A percentile compares a stretch with the other conserved stretches of the same genome.
These are phyloP conservation scores for Malus orientalis DNA, from an alignment of 306 rosid species.

Conservation along the genomic window DNA sequence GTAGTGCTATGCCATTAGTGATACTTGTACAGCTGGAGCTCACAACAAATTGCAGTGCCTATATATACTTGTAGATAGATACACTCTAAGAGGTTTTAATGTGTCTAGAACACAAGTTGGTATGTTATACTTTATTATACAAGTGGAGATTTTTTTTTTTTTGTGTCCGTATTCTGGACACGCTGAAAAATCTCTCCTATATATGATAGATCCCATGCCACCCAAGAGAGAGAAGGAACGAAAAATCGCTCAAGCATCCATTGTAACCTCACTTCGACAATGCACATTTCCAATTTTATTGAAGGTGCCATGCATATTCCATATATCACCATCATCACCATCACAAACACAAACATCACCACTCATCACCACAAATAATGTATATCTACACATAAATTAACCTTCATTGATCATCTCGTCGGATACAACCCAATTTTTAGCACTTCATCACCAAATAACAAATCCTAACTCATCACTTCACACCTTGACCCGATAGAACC, in stretches of 20 bases:
- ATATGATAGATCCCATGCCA: neutral
- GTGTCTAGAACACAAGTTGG: fast-evolving
- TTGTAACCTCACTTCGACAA: neutral
- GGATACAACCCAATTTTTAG: neutral
- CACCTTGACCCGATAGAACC: neutral
- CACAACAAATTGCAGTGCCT: conserved; percentile 22
- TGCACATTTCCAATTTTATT: neutral
- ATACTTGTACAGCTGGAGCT: conserved; percentile 17
- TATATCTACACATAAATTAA: no score
- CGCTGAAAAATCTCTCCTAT: no score
- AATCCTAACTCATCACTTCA: neutral
- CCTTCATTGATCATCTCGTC: no score
- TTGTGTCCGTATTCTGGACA: fast-evolving
- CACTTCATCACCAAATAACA: neutral
- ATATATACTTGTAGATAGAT: neutral
- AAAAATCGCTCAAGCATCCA: neutral
- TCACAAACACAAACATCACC: no score
- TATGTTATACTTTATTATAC: no score
- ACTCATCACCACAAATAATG: no score
- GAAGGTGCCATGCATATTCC: neutral
- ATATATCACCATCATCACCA: no score
- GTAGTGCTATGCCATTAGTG: neutral
- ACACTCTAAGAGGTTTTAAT: neutral
- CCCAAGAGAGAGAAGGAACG: neutral
- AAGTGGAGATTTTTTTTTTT: neutral